These are phyloP conservation scores for Zymoseptoria brevis DNA, from an alignment of 2,329 filamentous ascomycete genomes.

Conservation along the genomic window DNA sequence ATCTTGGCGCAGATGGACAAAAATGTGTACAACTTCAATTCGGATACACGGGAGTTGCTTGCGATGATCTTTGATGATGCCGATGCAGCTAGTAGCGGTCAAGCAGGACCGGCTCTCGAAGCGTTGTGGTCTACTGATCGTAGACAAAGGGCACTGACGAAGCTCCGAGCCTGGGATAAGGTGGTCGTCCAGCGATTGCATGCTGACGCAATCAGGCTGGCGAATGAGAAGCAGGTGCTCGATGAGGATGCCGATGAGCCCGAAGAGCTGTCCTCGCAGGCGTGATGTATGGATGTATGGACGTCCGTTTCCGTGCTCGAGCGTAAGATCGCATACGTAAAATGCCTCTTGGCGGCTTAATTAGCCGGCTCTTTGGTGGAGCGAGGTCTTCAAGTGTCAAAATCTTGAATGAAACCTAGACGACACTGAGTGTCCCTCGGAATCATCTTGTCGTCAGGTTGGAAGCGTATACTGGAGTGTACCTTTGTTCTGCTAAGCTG, in stretches of 20 bases:
- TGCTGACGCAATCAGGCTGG: conserved; percentile 2
- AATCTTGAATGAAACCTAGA: too few relatives aligned
- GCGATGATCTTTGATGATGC: conserved; percentile 28
- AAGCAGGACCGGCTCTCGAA: conserved; percentile 14
- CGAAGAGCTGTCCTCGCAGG: neutral
- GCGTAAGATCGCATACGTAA: too few relatives aligned
- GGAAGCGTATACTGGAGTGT: too few relatives aligned
- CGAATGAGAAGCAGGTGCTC: neutral
- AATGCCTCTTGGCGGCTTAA: too few relatives aligned
- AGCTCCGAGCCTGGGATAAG: conserved; percentile 14
- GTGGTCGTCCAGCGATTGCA: conserved; percentile 2
- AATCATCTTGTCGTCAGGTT: too few relatives aligned
- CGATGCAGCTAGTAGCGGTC: conserved; percentile 19
- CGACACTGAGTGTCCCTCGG: too few relatives aligned
- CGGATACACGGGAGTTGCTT: conserved; percentile 37
- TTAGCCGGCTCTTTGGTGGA: too few relatives aligned
- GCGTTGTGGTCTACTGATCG: conserved; percentile 32
- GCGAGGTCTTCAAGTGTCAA: too few relatives aligned
- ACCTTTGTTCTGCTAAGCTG: too few relatives aligned
- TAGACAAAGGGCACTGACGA: conserved; percentile 25
- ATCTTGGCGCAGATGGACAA: conserved; percentile 59
- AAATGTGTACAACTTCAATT: conserved; percentile 52
- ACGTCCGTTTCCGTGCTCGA: too few relatives aligned
- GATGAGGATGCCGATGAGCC: conserved; percentile 1
- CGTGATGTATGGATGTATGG: neutral